Base-by-base conservation (phyloP, 768 basidiomycete genomes). In the Cyathus striatus region DNA sequence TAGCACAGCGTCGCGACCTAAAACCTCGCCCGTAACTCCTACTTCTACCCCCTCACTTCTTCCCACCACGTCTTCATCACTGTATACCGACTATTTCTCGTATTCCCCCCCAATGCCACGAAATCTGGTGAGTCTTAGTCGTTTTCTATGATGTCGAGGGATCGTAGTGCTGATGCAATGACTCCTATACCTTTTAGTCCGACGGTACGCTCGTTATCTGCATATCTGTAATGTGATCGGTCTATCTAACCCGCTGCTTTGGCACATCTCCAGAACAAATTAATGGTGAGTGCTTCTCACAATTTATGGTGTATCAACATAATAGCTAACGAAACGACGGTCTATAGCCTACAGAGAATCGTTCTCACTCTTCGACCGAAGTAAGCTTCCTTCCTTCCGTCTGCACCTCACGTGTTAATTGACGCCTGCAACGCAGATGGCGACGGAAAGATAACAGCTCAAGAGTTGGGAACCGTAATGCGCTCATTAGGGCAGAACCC, bases 391-490 rank as follows among this genome's bases (percentile, higher is more conserved):
- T 38, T 40, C 27, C 46, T 40, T 46, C 22, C 27, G 14, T 20
- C 37, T 10, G 18, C 25, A 30, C 23, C 33, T 36, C 17, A 12
- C 13, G 9, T 9, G 35, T 18, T 9, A 9, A 10, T 18, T 36
- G 35, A 36, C 17, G 2, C 10, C 20, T 18, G 9, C 38, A 44
- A 38, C 38, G 4, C 56, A 89, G 90, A 93, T 53, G 87, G 87
- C 49, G 88, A 93, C 72, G 90, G 90, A 62, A 90, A 86, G 42
- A 91, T 92, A 73, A 91, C 90, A 33, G 83, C 86, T 44, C 75
- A 75, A 50, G 90, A 92, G 65, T 82, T 92, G 52, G 90, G 90
- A 47, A 90, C 86, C 41, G 89, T 92, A 52, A 91, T 92, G 90
- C 81, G 90, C 49, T 88, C 85, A 35, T 69, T 92, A 18, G 90